Conservation (phyloP, 139 green algal genomes). For the Chlamydomonas asymmetrica region DNA sequence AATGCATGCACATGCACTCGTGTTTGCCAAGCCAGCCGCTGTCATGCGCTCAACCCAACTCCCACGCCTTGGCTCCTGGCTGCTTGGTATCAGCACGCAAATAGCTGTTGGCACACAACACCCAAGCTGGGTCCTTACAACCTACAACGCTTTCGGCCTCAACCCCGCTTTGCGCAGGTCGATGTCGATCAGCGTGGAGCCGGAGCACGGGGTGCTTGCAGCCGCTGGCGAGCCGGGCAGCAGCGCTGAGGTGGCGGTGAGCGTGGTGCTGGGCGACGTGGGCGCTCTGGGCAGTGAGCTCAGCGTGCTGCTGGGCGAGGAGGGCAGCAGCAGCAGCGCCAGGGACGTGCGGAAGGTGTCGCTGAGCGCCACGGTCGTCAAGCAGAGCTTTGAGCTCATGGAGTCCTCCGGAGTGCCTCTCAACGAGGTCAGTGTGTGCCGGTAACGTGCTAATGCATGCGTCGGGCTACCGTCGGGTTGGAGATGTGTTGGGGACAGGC, state of each 20-base stretch:
- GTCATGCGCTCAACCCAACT: too few relatives aligned
- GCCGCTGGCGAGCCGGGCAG: background rate
- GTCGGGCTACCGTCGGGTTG: too few relatives aligned
- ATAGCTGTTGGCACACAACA: too few relatives aligned
- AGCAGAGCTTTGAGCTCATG: constrained; percentile 44
- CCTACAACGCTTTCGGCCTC: too few relatives aligned
- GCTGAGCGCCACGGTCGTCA: constrained; percentile 30
- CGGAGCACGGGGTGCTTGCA: background rate
- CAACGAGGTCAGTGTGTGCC: constrained; percentile 16
- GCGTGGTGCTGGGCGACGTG: constrained; percentile 15
- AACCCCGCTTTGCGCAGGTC: too few relatives aligned
- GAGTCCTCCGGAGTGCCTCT: constrained; percentile 18
- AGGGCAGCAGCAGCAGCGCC: background rate
- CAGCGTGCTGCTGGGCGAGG: background rate
- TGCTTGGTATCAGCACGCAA: too few relatives aligned
- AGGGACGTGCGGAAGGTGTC: constrained; percentile 23
- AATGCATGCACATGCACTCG: too few relatives aligned
- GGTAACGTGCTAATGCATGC: too few relatives aligned
- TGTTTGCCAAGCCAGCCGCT: too few relatives aligned
- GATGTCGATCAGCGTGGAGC: constrained; percentile 3
- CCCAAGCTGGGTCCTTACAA: too few relatives aligned
- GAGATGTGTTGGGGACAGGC: too few relatives aligned
- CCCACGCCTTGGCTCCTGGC: too few relatives aligned
- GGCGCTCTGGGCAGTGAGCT: constrained; percentile 7
- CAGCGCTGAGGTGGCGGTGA: constrained; percentile 6